Percentiles rank a stretch among this genome's conserved stretches.
These are phyloP conservation scores for Scopulariopsis brevicaulis DNA, from an alignment of 2,329 filamentous ascomycete genomes.

Conservation along the genomic window DNA sequence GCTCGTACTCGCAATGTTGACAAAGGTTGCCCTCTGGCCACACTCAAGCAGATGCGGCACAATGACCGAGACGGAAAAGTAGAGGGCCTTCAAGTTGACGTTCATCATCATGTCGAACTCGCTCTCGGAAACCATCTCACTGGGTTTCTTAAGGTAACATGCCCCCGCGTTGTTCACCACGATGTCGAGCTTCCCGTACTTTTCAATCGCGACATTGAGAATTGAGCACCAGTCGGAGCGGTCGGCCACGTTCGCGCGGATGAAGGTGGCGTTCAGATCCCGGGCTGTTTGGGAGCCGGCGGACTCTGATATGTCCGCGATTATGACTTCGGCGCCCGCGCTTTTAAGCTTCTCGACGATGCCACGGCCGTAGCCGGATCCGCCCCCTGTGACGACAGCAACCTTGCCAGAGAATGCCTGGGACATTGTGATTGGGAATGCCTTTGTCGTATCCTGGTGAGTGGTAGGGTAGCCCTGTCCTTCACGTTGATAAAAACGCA, in stretches of 20 bases:
- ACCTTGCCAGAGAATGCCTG: constrained; percentile 23
- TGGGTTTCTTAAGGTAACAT: constrained; percentile 50
- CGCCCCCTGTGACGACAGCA: constrained; percentile 38
- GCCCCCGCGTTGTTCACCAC: constrained; percentile 52
- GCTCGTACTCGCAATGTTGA: constrained; percentile 56
- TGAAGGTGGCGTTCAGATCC: constrained; percentile 30
- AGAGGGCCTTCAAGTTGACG: constrained; percentile 60
- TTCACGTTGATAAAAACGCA: no score
- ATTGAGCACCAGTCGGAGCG: constrained; percentile 39
- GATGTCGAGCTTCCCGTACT: constrained; percentile 41
- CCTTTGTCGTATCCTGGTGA: no score
- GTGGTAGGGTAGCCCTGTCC: no score
- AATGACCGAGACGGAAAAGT: constrained; percentile 45
- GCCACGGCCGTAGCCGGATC: constrained; percentile 52
- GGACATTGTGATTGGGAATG: no score
- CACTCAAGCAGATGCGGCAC: constrained; percentile 48
- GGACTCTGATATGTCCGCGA: constrained; percentile 47
- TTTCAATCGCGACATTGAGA: constrained; percentile 29
- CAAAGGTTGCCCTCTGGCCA: constrained; percentile 45
- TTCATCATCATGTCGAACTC: constrained; percentile 58
- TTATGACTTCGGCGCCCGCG: constrained; percentile 49
- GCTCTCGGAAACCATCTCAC: constrained; percentile 48
- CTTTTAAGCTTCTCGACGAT: constrained; percentile 46
- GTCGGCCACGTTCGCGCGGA: constrained; percentile 36
- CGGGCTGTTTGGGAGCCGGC: constrained; percentile 35